Conservation (phyloP, 2,329 filamentous ascomycete species). For the Venturiaceae sp. region DNA sequence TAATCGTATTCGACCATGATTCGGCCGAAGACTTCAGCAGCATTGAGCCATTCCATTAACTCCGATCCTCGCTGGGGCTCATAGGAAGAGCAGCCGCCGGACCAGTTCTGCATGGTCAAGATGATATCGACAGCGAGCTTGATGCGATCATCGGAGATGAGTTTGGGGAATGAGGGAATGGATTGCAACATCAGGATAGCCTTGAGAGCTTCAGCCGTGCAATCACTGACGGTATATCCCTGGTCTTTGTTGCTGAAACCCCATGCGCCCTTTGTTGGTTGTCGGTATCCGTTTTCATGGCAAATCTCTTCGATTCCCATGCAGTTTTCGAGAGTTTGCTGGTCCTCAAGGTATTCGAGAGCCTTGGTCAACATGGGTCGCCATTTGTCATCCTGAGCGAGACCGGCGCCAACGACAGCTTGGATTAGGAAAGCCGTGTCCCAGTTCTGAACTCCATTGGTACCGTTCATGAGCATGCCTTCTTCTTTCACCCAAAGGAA, state of each 20-base stretch:
- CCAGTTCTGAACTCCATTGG: slow-evolving; percentile 97
- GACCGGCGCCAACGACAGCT: slow-evolving; percentile 66
- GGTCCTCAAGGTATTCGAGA: slow-evolving; percentile 75
- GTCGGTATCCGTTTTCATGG: slow-evolving; percentile 52
- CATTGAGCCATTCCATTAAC: slow-evolving; percentile 77
- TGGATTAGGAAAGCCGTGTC: slow-evolving; percentile 89
- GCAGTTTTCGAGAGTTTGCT: slow-evolving; percentile 85
- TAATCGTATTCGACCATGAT: slow-evolving; percentile 99
- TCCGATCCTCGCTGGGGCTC: slow-evolving; percentile 72
- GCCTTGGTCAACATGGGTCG: slow-evolving; percentile 74
- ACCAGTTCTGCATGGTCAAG: slow-evolving; percentile 77
- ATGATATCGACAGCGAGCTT: slow-evolving; percentile 86
- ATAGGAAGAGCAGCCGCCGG: slow-evolving; percentile 83
- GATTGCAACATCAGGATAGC: slow-evolving; percentile 77
- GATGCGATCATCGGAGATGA: slow-evolving; percentile 68
- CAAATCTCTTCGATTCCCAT: slow-evolving; percentile 19
- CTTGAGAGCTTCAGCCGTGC: slow-evolving; percentile 84
- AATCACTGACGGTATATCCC: slow-evolving; percentile 93
- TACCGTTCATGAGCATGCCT: slow-evolving; percentile 91
- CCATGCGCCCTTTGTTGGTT: slow-evolving; percentile 88
- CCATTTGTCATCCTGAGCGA: slow-evolving; percentile 70
- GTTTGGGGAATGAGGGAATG: slow-evolving; percentile 60
- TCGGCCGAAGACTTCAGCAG: slow-evolving; percentile 87
- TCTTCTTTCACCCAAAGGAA: slow-evolving; percentile 87
- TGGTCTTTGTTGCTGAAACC: slow-evolving; percentile 88